Evolutionary conservation across 148 eudicot genomes (phyloP).

Genomic region (Polygonum maritimum): DNA sequence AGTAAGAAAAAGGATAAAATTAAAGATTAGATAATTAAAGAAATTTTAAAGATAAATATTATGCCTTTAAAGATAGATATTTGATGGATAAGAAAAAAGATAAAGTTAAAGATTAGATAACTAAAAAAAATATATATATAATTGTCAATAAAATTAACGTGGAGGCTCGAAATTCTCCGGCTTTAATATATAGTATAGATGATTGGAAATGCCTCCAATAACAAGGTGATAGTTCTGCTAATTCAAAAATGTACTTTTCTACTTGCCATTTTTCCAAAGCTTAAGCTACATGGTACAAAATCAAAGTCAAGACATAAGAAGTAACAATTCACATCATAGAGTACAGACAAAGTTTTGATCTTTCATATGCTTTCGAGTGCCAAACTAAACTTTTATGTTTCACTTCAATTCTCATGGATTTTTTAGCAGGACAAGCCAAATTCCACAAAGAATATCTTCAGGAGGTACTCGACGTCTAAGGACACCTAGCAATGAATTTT

Average conservation of each 20-base stretch:
- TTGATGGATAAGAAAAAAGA: too few relatives aligned
- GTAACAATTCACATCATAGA: neutral
- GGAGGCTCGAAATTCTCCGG: too few relatives aligned
- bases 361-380: neutral
- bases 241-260: neutral
- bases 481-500: constrained; percentile 56
- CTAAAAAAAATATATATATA: too few relatives aligned
- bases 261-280: neutral
- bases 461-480: constrained; percentile 39
- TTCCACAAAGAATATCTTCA: constrained; percentile 54
- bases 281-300: neutral
- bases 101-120: too few relatives aligned
- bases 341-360: neutral
- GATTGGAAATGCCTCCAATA: neutral
- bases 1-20: too few relatives aligned
- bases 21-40: too few relatives aligned
- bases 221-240: neutral
- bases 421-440: constrained; percentile 47
- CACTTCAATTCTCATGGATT: neutral
- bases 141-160: too few relatives aligned
- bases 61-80: too few relatives aligned
- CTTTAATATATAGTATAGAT: too few relatives aligned
- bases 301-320: too few relatives aligned
- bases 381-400: neutral
- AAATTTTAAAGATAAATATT: too few relatives aligned